A percentile compares a stretch with the other conserved stretches of the same genome.
Evolutionary conservation across 129 eudicot genomes (phyloP).

Genomic region (Arctium lappa): DNA sequence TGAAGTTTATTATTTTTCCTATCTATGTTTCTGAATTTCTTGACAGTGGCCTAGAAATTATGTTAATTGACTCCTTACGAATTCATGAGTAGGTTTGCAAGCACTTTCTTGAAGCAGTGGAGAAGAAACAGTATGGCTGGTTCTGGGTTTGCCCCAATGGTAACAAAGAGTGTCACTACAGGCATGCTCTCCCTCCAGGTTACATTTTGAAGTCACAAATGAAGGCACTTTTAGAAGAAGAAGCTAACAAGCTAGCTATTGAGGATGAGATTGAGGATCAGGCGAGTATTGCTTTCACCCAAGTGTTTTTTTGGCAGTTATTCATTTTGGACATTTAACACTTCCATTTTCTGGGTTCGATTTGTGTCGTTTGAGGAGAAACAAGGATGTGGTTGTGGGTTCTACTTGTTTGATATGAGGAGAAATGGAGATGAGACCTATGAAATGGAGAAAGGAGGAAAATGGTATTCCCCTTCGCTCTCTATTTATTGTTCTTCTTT

Average conservation of each 20-base stretch:
- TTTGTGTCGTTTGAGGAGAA: not conserved
- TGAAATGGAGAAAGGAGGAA: constrained; percentile 9
- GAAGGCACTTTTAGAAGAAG: constrained; percentile 73
- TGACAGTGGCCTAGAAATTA: constrained; percentile 8
- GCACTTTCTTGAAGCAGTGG: constrained; percentile 81
- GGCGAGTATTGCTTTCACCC: constrained; percentile 14
- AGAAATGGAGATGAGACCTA: not conserved
- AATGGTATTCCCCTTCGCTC: constrained; percentile 12
- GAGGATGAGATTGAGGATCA: constrained; percentile 67
- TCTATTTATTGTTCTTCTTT: constrained; percentile 3
- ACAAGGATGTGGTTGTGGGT: constrained; percentile 8
- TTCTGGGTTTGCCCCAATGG: constrained; percentile 98
- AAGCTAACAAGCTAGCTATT: constrained; percentile 52
- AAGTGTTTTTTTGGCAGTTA: not conserved
- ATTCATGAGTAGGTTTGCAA: constrained; percentile 52
- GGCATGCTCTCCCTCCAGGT: constrained; percentile 99
- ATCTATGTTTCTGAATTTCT: not conserved
- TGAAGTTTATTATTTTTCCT: not conserved
- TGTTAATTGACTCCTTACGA: constrained; percentile 9
- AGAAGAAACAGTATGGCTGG: constrained; percentile 97
- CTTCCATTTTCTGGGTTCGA: constrained; percentile 1
- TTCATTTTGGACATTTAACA: not conserved
- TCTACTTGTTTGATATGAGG: not conserved
- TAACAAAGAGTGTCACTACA: constrained; percentile 80
- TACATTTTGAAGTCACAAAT: constrained; percentile 57